These are phyloP conservation scores for Cryptococcus wingfieldii DNA, from an alignment of 1,284 basidiomycete genomes.

Conservation along the genomic window DNA sequence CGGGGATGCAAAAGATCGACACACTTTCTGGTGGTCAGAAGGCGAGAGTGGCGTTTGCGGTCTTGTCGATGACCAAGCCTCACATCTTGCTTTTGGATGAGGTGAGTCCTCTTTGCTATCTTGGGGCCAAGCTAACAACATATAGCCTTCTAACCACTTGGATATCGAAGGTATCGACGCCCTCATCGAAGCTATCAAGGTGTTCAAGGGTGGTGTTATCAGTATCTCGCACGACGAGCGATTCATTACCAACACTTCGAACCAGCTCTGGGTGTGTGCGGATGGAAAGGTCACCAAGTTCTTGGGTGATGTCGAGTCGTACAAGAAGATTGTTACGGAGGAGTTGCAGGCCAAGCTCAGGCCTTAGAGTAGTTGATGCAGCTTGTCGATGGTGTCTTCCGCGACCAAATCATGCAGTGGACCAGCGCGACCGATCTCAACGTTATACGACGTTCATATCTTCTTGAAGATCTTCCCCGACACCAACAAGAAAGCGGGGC, in stretches of 20 bases:
- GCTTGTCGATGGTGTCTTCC: background rate
- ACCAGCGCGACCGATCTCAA: too few species aligned
- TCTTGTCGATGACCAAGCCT: slow-evolving; percentile 80
- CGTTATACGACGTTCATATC: too few species aligned
- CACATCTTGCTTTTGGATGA: slow-evolving; percentile 88
- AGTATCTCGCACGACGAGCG: slow-evolving; percentile 86
- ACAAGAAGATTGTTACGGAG: slow-evolving; percentile 63
- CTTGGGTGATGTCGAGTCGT: slow-evolving; percentile 81
- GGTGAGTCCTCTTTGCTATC: slow-evolving; percentile 49
- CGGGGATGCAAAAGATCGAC: slow-evolving; percentile 59
- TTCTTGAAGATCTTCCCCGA: too few species aligned
- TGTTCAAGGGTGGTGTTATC: slow-evolving; percentile 86
- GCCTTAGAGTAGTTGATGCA: slow-evolving; percentile 9
- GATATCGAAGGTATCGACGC: slow-evolving; percentile 98
- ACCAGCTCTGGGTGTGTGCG: slow-evolving; percentile 65
- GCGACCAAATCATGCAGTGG: too few species aligned
- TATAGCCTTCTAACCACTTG: slow-evolving; percentile 90
- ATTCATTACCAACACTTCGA: slow-evolving; percentile 69
- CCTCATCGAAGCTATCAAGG: slow-evolving; percentile 77
- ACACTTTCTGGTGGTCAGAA: slow-evolving; percentile 83
- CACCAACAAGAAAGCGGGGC: too few species aligned
- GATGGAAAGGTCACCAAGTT: slow-evolving; percentile 80
- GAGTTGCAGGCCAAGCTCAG: slow-evolving; percentile 19
- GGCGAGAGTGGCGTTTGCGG: slow-evolving; percentile 89
- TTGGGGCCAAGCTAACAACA: background rate